Conservation (phyloP, 225 moss, liverwort and hornwort genomes). For the Bryoerythrophyllum caledonicum region DNA sequence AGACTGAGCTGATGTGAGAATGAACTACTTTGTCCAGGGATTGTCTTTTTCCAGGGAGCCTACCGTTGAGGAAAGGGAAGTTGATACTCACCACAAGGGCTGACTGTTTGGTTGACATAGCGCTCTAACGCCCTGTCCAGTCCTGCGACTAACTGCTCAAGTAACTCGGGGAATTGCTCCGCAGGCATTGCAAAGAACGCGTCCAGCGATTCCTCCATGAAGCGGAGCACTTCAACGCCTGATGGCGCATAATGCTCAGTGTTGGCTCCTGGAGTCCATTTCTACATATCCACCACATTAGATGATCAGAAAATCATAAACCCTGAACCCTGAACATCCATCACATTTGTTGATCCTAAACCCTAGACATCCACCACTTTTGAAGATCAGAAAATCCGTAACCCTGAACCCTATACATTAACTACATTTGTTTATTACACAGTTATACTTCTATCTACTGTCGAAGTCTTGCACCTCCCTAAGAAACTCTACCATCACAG, state of each 20-base stretch:
- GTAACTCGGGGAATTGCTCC: constrained; percentile 60
- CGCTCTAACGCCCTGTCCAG: constrained; percentile 68
- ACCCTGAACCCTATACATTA: too few relatives aligned
- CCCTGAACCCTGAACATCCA: too few relatives aligned
- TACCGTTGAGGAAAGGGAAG: background rate
- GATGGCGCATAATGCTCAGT: constrained; percentile 81
- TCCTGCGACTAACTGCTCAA: constrained; percentile 68
- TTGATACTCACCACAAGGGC: constrained; percentile 66
- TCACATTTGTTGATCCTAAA: background rate
- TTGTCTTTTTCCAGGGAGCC: background rate
- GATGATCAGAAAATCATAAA: constrained; percentile 21
- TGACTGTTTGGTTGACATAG: constrained; percentile 63
- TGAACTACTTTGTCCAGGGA: background rate
- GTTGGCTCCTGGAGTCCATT: constrained; percentile 73
- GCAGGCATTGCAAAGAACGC: constrained; percentile 87
- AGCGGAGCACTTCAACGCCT: constrained; percentile 85
- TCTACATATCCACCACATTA: constrained; percentile 38
- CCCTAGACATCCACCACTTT: constrained; percentile 31
- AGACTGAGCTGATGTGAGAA: background rate
- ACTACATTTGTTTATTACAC: background rate
- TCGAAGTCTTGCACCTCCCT: background rate
- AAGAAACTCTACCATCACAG: constrained; percentile 14
- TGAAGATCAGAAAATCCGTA: constrained; percentile 18
- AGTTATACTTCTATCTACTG: background rate
- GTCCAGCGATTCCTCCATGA: constrained; percentile 89